Conservation (phyloP, 176 grass and related monocot species). For the Phoenix dactylifera region DNA sequence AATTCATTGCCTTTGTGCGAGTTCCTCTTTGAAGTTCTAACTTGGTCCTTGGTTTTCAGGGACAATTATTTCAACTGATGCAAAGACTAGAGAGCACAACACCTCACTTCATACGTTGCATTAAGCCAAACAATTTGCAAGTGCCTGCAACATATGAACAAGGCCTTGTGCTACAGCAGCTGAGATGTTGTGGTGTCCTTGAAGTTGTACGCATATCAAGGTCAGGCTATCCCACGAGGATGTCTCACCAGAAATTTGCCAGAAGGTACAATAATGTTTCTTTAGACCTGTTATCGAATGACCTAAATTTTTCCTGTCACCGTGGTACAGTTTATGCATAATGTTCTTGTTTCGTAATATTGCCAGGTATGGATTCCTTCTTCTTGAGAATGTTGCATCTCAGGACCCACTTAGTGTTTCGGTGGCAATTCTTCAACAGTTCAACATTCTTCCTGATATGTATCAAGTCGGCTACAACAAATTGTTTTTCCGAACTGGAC, state of each 20-base stretch:
- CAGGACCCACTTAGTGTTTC: constrained; percentile 96
- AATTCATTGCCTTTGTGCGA: too few relatives aligned
- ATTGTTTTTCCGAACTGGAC: constrained; percentile 93
- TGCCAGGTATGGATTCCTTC: constrained; percentile 91
- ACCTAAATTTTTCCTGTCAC: background rate
- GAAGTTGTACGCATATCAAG: constrained; percentile 98
- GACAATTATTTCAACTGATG: constrained; percentile 96
- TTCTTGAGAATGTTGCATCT: constrained; percentile 75
- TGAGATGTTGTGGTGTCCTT: constrained; percentile 95
- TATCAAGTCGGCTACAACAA: constrained; percentile 99
- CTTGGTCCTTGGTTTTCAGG: constrained; percentile 29
- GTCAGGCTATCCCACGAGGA: constrained; percentile 95
- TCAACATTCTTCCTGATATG: constrained; percentile 97
- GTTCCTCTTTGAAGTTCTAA: background rate
- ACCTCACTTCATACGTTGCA: constrained; percentile 94
- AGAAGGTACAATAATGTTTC: constrained; percentile 38
- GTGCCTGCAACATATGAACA: constrained; percentile 81
- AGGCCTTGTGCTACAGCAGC: constrained; percentile 82
- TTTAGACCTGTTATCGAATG: too few relatives aligned
- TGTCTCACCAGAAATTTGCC: constrained; percentile 98
- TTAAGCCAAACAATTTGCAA: constrained; percentile 97
- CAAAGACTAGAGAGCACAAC: constrained; percentile 92
- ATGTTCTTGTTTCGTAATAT: constrained; percentile 7
- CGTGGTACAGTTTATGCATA: background rate
- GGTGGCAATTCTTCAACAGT: constrained; percentile 94